These are phyloP conservation scores for Boletus austroedulis DNA, from an alignment of 1,284 basidiomycete genomes.

Conservation along the genomic window DNA sequence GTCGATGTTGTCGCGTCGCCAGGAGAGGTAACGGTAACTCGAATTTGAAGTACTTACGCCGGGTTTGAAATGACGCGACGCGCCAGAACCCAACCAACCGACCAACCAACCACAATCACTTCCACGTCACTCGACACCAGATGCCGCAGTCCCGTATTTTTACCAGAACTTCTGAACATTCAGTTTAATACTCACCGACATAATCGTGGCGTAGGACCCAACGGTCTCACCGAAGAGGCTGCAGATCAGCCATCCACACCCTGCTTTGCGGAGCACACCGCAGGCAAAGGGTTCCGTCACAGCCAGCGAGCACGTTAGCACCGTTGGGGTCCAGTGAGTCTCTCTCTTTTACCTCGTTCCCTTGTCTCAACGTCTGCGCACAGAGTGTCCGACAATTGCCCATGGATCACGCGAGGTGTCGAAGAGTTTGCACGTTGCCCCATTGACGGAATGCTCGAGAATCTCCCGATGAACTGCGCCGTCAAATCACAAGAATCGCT, in stretches of 20 bases:
- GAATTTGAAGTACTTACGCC: too few relatives aligned
- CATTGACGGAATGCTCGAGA: background rate
- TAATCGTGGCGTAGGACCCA: background rate
- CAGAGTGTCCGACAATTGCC: background rate
- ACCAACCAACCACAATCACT: too few relatives aligned
- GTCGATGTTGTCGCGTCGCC: too few relatives aligned
- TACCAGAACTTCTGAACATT: too few relatives aligned
- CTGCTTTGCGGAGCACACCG: background rate
- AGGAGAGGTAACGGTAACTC: too few relatives aligned
- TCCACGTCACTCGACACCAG: too few relatives aligned
- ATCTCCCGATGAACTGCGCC: background rate
- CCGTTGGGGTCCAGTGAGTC: background rate
- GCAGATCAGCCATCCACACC: background rate
- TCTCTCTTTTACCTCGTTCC: background rate
- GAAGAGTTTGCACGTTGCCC: background rate
- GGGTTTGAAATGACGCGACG: too few relatives aligned
- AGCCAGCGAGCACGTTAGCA: background rate
- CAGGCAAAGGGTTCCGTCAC: background rate
- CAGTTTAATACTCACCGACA: too few relatives aligned
- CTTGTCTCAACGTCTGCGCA: background rate
- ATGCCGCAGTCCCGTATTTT: too few relatives aligned
- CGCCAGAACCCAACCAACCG: too few relatives aligned
- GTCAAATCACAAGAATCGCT: background rate
- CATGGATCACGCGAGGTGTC: background rate
- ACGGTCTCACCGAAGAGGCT: background rate